Evolutionary conservation across 805 yeast genomes (phyloP).

Genomic region (Yarrowia bubula): DNA sequence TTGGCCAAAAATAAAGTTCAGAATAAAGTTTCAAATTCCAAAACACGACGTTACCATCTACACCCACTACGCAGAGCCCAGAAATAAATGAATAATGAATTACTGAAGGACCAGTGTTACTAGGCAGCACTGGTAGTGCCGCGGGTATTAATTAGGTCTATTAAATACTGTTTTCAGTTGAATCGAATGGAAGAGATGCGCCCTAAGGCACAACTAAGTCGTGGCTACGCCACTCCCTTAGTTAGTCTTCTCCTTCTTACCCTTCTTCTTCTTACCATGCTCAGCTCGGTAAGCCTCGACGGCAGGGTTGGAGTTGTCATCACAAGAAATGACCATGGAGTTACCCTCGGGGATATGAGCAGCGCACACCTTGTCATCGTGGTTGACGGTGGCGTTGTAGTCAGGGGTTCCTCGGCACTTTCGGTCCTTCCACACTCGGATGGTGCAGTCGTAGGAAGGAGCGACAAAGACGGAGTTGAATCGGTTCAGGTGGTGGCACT

Average conservation of each 20-base stretch:
- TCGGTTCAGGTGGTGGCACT: conserved; percentile 10
- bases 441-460: conserved; percentile 25
- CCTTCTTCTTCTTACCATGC: conserved; percentile 4
- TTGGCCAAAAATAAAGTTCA: too few relatives aligned
- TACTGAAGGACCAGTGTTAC: neutral
- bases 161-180: conserved; percentile 17
- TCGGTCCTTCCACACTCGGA: conserved; percentile 23
- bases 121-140: too few relatives aligned
- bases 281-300: neutral
- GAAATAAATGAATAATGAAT: neutral
- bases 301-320: conserved; percentile 23
- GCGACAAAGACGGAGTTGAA: conserved; percentile 10
- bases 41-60: too few relatives aligned
- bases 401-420: conserved; percentile 25
- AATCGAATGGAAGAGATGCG: neutral
- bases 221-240: neutral
- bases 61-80: too few relatives aligned
- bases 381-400: conserved; percentile 25
- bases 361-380: conserved; percentile 22
- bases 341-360: conserved; percentile 15
- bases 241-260: conserved; percentile 11
- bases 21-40: too few relatives aligned
- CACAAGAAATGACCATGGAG: conserved; percentile 10
- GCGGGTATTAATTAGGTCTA: conserved; percentile 21
- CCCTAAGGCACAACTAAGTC: neutral